These are phyloP conservation scores for Populus tomentosa DNA, from an alignment of 441 rosid species.

Conservation along the genomic window DNA sequence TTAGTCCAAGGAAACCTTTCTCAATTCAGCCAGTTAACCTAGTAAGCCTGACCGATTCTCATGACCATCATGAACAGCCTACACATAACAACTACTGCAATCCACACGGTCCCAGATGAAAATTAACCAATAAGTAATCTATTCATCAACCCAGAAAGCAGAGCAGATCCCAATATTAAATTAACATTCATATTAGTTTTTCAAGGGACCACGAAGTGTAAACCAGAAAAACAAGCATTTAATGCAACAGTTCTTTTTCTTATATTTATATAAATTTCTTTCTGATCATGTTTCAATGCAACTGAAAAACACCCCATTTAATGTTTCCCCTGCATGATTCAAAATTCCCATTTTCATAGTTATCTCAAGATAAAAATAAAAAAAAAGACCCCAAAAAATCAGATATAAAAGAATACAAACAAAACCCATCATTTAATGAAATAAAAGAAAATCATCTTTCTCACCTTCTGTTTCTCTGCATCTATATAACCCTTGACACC, in stretches of 20 bases:
- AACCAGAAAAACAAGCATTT: not conserved
- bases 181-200: not conserved
- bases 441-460: too few species aligned
- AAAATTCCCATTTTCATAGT: too few species aligned
- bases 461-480: too few species aligned
- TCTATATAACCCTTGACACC: too few species aligned
- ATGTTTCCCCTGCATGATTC: too few species aligned
- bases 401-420: too few species aligned
- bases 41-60: not conserved
- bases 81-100: not conserved
- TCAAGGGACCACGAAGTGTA: not conserved
- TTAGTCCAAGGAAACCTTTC: not conserved
- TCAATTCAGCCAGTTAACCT: not conserved
- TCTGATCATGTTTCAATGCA: not conserved
- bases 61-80: not conserved
- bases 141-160: not conserved
- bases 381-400: too few species aligned
- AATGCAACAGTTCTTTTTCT: not conserved
- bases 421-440: too few species aligned
- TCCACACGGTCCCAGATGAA: not conserved
- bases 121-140: not conserved
- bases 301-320: not conserved
- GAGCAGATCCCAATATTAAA: not conserved
- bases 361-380: too few species aligned
- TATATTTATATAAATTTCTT: not conserved